A percentile compares a stretch with the other conserved stretches of the same genome.
phyloP scores from a whole-genome alignment of 1,284 basidiomycete species.

The Ceratobasidium sp. region DNA sequence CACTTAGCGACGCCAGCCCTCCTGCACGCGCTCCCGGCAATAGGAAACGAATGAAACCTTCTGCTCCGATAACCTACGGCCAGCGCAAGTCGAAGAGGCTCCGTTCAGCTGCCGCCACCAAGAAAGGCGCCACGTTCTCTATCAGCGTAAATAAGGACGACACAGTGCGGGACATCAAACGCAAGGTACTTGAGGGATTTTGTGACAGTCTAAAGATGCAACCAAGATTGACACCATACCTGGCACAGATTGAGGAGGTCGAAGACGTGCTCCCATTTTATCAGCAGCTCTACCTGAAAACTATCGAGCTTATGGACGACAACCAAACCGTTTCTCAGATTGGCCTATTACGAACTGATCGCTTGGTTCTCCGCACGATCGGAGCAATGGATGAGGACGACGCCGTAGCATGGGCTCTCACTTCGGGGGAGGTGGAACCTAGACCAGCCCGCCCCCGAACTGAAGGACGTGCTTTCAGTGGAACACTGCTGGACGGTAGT shows the following conservation, averaged over 20 bases:
- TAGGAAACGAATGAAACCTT: conserved; percentile 17
- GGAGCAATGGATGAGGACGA: conserved; percentile 58
- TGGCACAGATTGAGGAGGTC: conserved; percentile 61
- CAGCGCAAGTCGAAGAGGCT: conserved; percentile 36
- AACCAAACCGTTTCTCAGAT: conserved; percentile 64
- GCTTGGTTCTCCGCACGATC: conserved; percentile 65
- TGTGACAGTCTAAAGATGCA: background rate
- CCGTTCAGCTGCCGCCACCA: conserved; percentile 12
- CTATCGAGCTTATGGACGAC: conserved; percentile 69
- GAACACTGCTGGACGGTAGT: conserved; percentile 67
- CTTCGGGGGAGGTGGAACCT: conserved; percentile 53
- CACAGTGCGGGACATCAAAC: conserved; percentile 76
- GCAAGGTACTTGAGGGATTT: conserved; percentile 58
- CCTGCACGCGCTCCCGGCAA: conserved; percentile 35
- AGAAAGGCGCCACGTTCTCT: conserved; percentile 16
- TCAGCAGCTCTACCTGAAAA: conserved; percentile 70
- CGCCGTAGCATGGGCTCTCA: conserved; percentile 62
- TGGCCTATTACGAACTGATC: conserved; percentile 68
- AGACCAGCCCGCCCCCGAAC: conserved; percentile 56
- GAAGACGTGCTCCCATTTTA: conserved; percentile 72
- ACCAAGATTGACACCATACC: conserved; percentile 2
- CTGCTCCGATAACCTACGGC: background rate
- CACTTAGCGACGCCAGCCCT: conserved; percentile 20
- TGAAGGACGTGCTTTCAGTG: conserved; percentile 69
- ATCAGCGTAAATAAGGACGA: conserved; percentile 67